Conservation (phyloP, 306 rosid species). For the Astragalus membranaceus region DNA sequence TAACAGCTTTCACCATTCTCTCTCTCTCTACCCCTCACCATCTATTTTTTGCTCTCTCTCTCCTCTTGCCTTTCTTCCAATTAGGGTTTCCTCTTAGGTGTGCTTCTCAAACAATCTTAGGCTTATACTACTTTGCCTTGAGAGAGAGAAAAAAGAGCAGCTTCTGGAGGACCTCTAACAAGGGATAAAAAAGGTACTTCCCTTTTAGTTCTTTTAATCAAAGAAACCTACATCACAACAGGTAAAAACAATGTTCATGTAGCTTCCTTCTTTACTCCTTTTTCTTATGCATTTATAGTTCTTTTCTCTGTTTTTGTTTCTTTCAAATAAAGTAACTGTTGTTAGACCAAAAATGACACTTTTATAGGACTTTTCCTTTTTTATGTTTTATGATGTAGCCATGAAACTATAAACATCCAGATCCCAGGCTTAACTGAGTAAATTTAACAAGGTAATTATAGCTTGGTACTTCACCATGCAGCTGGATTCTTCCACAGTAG, state of each 20-base stretch:
- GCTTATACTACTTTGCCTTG: constrained; percentile 34
- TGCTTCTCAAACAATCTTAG: constrained; percentile 21
- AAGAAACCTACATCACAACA: constrained; percentile 51
- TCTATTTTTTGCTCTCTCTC: constrained; percentile 14
- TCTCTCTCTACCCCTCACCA: neutral
- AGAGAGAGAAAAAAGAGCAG: constrained; percentile 28
- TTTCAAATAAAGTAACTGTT: constrained; percentile 20
- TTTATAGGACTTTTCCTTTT: constrained; percentile 28
- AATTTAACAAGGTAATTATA: constrained; percentile 18
- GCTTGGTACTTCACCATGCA: constrained; percentile 26
- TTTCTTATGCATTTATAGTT: constrained; percentile 23
- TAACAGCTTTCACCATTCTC: constrained; percentile 29
- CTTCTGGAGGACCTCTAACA: constrained; percentile 36
- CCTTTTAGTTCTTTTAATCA: constrained; percentile 43
- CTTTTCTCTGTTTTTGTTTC: constrained; percentile 28
- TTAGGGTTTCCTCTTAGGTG: constrained; percentile 60
- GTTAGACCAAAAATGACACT: constrained; percentile 12
- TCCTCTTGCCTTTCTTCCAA: constrained; percentile 13
- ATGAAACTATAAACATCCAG: constrained; percentile 19
- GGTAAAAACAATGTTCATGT: constrained; percentile 41
- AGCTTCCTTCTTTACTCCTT: constrained; percentile 27
- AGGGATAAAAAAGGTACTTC: constrained; percentile 46
- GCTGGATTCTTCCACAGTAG: constrained; percentile 17
- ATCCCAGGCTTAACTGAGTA: constrained; percentile 16
- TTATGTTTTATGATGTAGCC: neutral